Evolutionary conservation across 2,329 filamentous ascomycete genomes (phyloP), one percentile per base, ranked within the genome.

Genomic region (Trichophyton schoenleinii): DNA sequence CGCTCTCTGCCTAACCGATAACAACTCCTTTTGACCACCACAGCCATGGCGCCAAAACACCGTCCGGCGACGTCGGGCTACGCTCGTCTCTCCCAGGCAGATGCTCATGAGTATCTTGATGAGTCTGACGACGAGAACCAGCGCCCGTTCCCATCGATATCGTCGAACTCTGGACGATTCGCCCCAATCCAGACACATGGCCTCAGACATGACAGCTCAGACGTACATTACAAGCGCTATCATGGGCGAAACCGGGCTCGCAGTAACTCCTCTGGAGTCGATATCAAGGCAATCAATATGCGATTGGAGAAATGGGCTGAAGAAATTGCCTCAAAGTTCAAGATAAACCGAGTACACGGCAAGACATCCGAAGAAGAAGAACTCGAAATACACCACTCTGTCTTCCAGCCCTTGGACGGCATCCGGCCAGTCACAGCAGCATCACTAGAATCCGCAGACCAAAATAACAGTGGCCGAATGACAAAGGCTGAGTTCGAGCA

Each of bases 231-330:
- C 63, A 70, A 73, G 67, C 76, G 79, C 34, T 65, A 75, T 75
- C 67, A 77, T 68, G 67, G 75, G 70, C 67, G 81, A 72, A 62
- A 65, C 28, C 67, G 69, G 68, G 76, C 80, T 64, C 80, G 83
- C 59, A 88, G 89, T 71, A 94, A 91, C 69, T 81, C 77, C 68
- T 90, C 90, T 20, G 92, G 91, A 2, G 92, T 99, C 18, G 94
- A 99, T 70, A 88, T 99, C 71, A 97, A 97, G 73, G 94, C 94
- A 63, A 97, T 99, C 75, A 99, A 99, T 74, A 91, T 92, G 63
- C 83, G 94, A 25, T 79, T 99, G 28, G 94, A 99, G 76, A 83
- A 89, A 71, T 99, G 94, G 94, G 94, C 94, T 15, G 94, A 97
- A 68, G 94, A 99, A 76, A 97, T 99, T 70, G 91, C 94, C 34